A percentile compares a stretch with the other conserved stretches of the same genome.
These are phyloP conservation scores for Populus nigra DNA, from an alignment of 345 rosid species.

Conservation along the genomic window DNA sequence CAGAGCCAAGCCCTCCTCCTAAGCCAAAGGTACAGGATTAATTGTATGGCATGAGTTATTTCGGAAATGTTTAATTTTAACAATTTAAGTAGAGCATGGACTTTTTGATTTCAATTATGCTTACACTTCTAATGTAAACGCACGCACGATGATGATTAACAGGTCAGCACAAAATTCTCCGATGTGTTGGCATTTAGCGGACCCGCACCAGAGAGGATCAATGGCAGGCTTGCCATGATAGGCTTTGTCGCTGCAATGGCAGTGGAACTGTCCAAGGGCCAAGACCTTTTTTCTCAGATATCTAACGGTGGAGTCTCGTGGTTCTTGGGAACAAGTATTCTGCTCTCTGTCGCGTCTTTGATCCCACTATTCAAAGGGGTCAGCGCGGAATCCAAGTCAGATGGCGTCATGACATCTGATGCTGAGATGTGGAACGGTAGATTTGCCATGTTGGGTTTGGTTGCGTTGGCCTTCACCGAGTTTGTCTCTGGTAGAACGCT, in stretches of 20 bases:
- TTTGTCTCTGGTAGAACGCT: slow-evolving; percentile 62
- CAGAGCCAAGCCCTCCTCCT: not conserved
- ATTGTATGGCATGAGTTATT: too few relatives aligned
- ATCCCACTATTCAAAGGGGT: slow-evolving; percentile 61
- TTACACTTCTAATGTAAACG: too few relatives aligned
- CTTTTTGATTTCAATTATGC: not conserved
- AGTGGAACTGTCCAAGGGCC: slow-evolving; percentile 61
- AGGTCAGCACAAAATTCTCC: slow-evolving; percentile 55
- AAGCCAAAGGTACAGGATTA: not conserved
- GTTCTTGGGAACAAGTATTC: slow-evolving; percentile 54
- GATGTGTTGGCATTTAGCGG: slow-evolving; percentile 79
- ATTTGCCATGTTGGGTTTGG: slow-evolving; percentile 74
- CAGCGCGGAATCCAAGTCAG: slow-evolving; percentile 48
- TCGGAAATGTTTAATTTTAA: too few relatives aligned
- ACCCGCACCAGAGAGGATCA: slow-evolving; percentile 87
- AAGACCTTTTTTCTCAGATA: slow-evolving; percentile 59
- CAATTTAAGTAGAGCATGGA: not conserved
- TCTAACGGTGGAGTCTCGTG: slow-evolving; percentile 55
- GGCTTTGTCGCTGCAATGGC: slow-evolving; percentile 74
- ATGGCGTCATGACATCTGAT: slow-evolving; percentile 66
- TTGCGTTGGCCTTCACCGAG: slow-evolving; percentile 77
- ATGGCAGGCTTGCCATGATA: slow-evolving; percentile 83
- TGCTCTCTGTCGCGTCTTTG: slow-evolving; percentile 64
- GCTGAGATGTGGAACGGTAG: slow-evolving; percentile 86
- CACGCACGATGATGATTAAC: not conserved